phyloP scores from a whole-genome alignment of 2,329 filamentous ascomycete genomes.

The Rhynchosporium graminicola region DNA sequence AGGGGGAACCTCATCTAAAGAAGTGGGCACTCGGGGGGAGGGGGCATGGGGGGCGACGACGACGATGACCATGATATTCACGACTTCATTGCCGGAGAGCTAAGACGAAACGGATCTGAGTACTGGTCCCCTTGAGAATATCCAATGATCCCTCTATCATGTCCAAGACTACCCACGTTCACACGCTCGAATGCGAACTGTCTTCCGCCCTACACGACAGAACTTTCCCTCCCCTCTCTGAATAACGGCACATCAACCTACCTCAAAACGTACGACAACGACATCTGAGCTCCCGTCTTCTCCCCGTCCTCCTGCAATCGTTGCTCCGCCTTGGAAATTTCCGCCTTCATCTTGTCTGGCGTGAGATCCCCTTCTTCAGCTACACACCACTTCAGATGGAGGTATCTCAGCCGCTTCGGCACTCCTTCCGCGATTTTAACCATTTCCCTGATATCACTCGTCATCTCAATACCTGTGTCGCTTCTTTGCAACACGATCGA shows the following conservation, averaged over 20 bases:
- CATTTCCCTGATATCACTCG: neutral
- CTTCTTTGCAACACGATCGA: neutral
- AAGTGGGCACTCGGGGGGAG: no score
- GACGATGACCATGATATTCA: no score
- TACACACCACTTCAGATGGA: slow-evolving; percentile 7
- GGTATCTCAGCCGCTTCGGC: neutral
- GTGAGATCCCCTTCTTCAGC: slow-evolving; percentile 1
- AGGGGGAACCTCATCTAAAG: no score
- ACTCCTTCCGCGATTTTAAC: neutral
- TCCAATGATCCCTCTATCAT: no score
- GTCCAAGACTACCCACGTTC: no score
- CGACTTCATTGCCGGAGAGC: no score
- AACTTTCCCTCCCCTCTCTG: no score
- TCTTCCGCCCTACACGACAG: no score
- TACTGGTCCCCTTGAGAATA: no score
- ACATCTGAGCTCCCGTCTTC: neutral
- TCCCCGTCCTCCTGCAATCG: neutral
- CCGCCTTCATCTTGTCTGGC: neutral
- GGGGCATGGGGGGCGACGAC: no score
- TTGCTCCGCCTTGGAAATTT: neutral
- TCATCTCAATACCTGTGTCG: neutral
- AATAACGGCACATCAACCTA: neutral
- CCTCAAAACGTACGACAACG: neutral
- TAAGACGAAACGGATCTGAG: no score
- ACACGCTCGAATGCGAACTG: no score